Base-by-base conservation (phyloP, 2,329 filamentous ascomycete species). In the Xenoacremonium recifei region DNA sequence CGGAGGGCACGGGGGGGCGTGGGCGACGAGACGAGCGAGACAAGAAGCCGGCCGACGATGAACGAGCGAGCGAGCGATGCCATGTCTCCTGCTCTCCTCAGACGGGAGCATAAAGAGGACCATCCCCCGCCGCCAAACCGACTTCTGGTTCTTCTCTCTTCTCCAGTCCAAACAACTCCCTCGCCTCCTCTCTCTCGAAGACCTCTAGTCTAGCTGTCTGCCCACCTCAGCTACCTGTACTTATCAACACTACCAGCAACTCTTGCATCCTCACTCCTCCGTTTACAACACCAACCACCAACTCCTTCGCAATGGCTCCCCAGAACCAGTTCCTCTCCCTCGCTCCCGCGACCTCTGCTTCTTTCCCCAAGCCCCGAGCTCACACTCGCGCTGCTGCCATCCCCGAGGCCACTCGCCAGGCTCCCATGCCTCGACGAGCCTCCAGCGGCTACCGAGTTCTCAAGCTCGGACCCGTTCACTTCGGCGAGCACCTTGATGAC, bases 391-490 rank as follows among this genome's bases (percentile, higher is more conserved):
- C 49, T 25, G 23, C 49, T 17, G 31, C 40, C 43, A 32, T 51
- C 38, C 45, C 49, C 34, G 54, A 58, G 21, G 49, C 49, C 15
- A 44, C 55, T 33, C 41, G 62, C 39, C 41, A 49, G 17, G 49
- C 47, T 23, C 44, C 43, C 16, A 35, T 47, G 31, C 60, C 58
- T 53, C 72, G 77, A 59, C 77, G 79, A 61, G 76, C 72, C 49
- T 79, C 76, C 44, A 57, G 51, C 42, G 61, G 68, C 48, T 65
- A 68, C 52, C 71, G 73, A 44, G 77, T 84, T 62, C 73, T 85
- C 53, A 83, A 82, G 70, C 77, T 85, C 44, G 77, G 77, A 18
- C 80, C 80, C 23, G 79, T 84, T 45, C 78, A 83, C 72, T 82
- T 72, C 64, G 80, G 80, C 51, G 79, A 78, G 69, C 76, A 80